These are phyloP conservation scores for Lactarius sp. DNA, from an alignment of 768 basidiomycete genomes.

Conservation along the genomic window DNA sequence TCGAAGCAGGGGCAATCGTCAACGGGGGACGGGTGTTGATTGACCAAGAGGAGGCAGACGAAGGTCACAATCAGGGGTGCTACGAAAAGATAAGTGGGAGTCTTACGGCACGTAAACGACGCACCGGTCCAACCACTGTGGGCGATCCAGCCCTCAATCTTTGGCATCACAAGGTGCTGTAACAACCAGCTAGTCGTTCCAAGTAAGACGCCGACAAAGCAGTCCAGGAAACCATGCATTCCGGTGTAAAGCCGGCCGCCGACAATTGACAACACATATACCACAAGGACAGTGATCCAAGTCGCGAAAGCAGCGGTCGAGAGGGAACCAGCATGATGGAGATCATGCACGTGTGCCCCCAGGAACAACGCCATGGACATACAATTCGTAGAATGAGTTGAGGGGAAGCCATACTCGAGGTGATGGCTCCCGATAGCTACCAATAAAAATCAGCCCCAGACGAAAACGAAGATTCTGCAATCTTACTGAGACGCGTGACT, in stretches of 20 bases:
- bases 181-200: slow-evolving; percentile 61
- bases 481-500: slow-evolving; percentile 80
- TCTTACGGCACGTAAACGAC: slow-evolving; percentile 12
- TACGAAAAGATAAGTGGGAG: slow-evolving; percentile 19
- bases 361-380: no score
- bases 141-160: slow-evolving; percentile 42
- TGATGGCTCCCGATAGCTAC: slow-evolving; percentile 74
- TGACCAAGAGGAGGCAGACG: slow-evolving; percentile 67
- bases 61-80: slow-evolving; percentile 61
- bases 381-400: no score
- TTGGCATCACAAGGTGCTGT: slow-evolving; percentile 34
- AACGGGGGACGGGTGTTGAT: slow-evolving; percentile 92
- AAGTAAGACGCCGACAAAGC: slow-evolving; percentile 54
- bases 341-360: no score
- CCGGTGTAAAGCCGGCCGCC: slow-evolving; percentile 79
- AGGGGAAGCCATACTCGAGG: no score
- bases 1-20: no score
- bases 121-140: slow-evolving; percentile 37
- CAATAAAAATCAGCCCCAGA: not conserved
- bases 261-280: slow-evolving; percentile 69
- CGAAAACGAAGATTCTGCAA: not conserved
- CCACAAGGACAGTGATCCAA: slow-evolving; percentile 39
- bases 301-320: slow-evolving; percentile 38
- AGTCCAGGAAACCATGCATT: slow-evolving; percentile 86
- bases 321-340: no score